phyloP scores from a whole-genome alignment of 495 filamentous ascomycete genomes.

The Paragyromitra xinjiangensis region DNA sequence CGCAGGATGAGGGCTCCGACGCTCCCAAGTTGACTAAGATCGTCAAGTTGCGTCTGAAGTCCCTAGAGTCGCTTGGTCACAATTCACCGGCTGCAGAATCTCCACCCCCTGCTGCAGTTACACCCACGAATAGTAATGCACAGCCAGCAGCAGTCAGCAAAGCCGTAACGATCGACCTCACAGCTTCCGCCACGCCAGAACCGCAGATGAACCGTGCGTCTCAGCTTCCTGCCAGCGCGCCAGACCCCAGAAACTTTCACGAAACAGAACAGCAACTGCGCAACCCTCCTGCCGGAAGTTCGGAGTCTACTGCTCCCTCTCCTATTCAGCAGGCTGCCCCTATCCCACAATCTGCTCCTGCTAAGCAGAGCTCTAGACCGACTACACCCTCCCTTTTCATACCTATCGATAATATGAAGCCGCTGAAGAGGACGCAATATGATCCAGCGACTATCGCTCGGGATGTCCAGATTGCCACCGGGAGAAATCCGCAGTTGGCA shows the following conservation, averaged over 20 bases:
- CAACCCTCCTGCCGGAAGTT: neutral
- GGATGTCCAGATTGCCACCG: conserved; percentile 70
- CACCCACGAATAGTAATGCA: neutral
- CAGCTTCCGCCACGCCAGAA: conserved; percentile 33
- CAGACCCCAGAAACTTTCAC: neutral
- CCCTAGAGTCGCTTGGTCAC: neutral
- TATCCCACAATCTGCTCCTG: conserved; percentile 27
- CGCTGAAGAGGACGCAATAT: conserved; percentile 60
- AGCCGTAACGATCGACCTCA: conserved; percentile 21
- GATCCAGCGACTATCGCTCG: conserved; percentile 71
- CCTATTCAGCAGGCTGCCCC: neutral
- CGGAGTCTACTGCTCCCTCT: neutral
- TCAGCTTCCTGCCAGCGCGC: conserved; percentile 29
- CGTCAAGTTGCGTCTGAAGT: conserved; percentile 32
- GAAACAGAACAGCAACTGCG: conserved; percentile 13
- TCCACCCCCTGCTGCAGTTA: neutral
- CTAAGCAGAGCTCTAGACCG: neutral
- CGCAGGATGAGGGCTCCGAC: neutral
- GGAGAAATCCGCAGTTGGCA: conserved; percentile 67
- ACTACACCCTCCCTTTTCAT: neutral
- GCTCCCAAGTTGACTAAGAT: conserved; percentile 14
- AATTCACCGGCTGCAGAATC: neutral
- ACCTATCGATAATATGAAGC: conserved; percentile 1
- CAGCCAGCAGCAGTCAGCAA: neutral
- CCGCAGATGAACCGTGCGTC: conserved; percentile 13